These are phyloP conservation scores for Pilaira anomala DNA, from an alignment of 192 early-diverging fungal species.

Conservation along the genomic window DNA sequence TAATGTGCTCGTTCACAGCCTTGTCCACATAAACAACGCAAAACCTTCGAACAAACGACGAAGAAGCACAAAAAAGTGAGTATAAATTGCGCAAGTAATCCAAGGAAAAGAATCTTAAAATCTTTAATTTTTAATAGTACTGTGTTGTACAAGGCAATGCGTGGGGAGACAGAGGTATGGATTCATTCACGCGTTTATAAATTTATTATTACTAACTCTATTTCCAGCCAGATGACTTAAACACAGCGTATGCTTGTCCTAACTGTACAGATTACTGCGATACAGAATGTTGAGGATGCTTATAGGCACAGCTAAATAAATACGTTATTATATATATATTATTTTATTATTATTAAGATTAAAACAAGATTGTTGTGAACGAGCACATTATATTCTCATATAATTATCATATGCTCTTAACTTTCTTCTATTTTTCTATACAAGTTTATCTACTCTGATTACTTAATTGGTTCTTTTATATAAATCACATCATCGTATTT, in stretches of 20 bases:
- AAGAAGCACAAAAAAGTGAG: constrained; percentile 4
- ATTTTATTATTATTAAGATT: too few relatives aligned
- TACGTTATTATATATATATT: too few relatives aligned
- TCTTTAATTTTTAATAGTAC: constrained; percentile 11
- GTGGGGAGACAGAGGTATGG: constrained; percentile 5
- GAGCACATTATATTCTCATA: too few relatives aligned
- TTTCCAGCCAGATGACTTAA: constrained; percentile 7
- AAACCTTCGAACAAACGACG: constrained; percentile 1
- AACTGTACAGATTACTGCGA: constrained; percentile 3
- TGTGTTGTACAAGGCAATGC: background rate
- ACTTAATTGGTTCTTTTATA: too few relatives aligned
- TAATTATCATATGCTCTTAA: too few relatives aligned
- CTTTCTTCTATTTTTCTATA: too few relatives aligned
- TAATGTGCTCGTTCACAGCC: too few relatives aligned
- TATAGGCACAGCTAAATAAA: too few relatives aligned
- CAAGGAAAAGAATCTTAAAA: constrained; percentile 1
- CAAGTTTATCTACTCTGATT: too few relatives aligned
- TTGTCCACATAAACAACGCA: background rate
- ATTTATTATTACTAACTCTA: constrained; percentile 13
- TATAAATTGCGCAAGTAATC: constrained; percentile 10
- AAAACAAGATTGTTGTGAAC: too few relatives aligned
- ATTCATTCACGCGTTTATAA: constrained; percentile 14
- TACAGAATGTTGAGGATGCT: too few relatives aligned
- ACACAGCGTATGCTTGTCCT: constrained; percentile 8
- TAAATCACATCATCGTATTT: too few relatives aligned